Base-by-base conservation (phyloP, 2,329 filamentous ascomycete species). In the Sporothrix pallida region DNA sequence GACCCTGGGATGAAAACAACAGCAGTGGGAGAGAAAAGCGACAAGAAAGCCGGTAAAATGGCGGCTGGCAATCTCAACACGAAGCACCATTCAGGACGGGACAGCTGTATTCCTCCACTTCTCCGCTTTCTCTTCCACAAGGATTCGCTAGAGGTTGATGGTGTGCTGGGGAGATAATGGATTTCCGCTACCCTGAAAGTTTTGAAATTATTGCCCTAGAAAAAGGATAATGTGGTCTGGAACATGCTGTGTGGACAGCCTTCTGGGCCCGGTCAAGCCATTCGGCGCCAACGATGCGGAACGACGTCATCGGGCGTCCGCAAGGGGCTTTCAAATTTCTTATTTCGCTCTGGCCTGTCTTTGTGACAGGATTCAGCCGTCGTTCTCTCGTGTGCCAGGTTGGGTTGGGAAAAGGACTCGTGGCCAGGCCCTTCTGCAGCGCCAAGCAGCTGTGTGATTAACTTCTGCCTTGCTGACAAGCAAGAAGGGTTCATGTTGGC, bases 261-360 rank as follows among this genome's bases (percentile, higher is more conserved):
- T 44, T 65, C 37, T 37, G 8, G 52, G 23, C 37, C 17, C 15
- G 26, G 62, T 13, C 42, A 37, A 7, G 58, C 31, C 52, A 13
- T 54, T 17, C 52, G 44, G 20, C 62, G 71, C 71, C 62, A 69
- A 26, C 50, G 5, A 72, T 72, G 71, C 71, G 71, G 62, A 42
- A 74, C 73, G 73, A 74, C 73, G 73, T 74, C 73, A 74, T 74
- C 73, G 72, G 60, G 60, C 68, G 42, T 73, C 65, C n/a, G 60
- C 60, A 72, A 26, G 58, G 70, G 48, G 44, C 42, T 17, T 20
- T 44, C 44, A 50, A 50, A 50, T 72, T 65, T 71, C 20, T 31
- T 42, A n/a, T 71, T 71, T 13, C 23, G n/a, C 42, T 42, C 42
- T 52, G 42, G 7, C 54, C 44, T 63, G 37, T 44, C 23, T 12